Conservation (phyloP, 768 basidiomycete species). For the Russula dissimulans region DNA sequence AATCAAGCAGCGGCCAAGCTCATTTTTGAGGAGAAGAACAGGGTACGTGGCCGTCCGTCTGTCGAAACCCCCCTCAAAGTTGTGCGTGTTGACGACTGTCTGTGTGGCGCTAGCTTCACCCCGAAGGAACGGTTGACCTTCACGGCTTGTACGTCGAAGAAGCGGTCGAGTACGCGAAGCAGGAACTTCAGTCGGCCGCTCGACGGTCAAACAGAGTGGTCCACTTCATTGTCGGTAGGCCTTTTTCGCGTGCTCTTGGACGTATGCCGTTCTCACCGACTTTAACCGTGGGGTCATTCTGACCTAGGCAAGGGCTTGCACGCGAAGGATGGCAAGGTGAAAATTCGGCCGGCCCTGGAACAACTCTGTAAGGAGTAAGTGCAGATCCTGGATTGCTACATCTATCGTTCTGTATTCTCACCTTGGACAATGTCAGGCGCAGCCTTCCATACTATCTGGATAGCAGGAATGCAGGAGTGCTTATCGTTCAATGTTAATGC, state of each 20-base stretch:
- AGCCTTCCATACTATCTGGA: neutral
- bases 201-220: neutral
- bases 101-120: neutral
- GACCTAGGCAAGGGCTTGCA: slow-evolving; percentile 2
- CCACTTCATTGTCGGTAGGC: slow-evolving; percentile 13
- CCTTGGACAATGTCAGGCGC: neutral
- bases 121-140: neutral
- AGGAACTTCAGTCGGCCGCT: neutral
- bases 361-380: neutral
- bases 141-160: slow-evolving; percentile 2
- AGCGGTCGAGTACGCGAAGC: neutral
- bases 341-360: slow-evolving; percentile 8
- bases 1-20: neutral
- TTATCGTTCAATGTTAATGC: slow-evolving; percentile 5
- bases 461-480: slow-evolving; percentile 4
- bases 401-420: neutral
- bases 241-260: neutral
- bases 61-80: neutral
- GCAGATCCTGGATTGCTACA: neutral
- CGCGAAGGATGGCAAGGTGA: neutral
- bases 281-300: neutral
- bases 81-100: neutral
- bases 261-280: neutral
- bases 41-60: neutral
- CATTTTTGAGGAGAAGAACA: slow-evolving; percentile 4